A percentile compares a stretch with the other conserved stretches of the same genome.
phyloP scores from a whole-genome alignment of 345 rosid genomes.

The Salix dunnii region DNA sequence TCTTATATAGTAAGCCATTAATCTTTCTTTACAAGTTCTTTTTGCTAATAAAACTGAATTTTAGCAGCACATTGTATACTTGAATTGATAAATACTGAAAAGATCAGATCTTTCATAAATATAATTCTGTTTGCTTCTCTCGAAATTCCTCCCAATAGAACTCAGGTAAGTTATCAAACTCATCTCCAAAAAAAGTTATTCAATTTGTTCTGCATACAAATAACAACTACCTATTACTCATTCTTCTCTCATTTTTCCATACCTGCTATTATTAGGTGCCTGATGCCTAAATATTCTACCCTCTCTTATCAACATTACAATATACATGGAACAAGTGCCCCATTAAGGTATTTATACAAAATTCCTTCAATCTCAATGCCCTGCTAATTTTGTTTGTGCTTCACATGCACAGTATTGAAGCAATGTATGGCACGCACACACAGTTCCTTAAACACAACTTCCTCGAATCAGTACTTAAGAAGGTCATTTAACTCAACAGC shows the following conservation, averaged over 20 bases:
- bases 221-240: not conserved
- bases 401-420: not conserved
- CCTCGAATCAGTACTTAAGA: not conserved
- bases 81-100: not conserved
- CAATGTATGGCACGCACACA: not conserved
- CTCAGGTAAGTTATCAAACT: not conserved
- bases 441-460: not conserved
- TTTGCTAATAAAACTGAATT: not conserved
- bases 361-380: not conserved
- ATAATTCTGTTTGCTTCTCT: not conserved
- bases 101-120: not conserved
- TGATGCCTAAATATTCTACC: not conserved
- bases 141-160: not conserved
- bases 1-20: not conserved
- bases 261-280: not conserved
- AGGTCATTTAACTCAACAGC: not conserved
- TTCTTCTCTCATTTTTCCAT: not conserved
- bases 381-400: not conserved
- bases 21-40: not conserved
- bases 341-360: not conserved
- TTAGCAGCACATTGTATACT: not conserved
- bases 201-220: not conserved
- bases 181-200: not conserved
- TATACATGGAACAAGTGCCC: not conserved
- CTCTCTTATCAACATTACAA: not conserved